Conservation (phyloP, 2,329 filamentous ascomycete genomes). For the Nigrospora osmanthi region DNA sequence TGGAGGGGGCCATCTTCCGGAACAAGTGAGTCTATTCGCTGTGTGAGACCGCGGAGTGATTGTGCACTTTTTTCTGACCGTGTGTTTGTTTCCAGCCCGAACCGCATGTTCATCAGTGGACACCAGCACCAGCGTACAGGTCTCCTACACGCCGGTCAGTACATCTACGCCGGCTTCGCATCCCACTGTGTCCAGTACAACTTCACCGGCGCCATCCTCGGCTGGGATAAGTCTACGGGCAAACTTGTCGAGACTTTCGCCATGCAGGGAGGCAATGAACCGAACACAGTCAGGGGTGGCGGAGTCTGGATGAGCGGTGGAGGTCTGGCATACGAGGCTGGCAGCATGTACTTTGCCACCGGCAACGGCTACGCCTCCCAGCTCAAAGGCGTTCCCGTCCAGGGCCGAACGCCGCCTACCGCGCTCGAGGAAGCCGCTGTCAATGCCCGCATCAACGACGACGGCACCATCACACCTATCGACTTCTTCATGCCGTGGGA, state of each 20-base stretch:
- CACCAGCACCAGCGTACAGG: conserved; percentile 39
- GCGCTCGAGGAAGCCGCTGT: conserved; percentile 40
- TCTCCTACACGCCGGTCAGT: conserved; percentile 35
- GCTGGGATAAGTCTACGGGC: conserved; percentile 37
- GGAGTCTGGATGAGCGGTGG: conserved; percentile 43
- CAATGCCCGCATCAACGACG: conserved; percentile 34
- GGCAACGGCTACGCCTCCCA: conserved; percentile 42
- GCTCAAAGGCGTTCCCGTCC: conserved; percentile 31
- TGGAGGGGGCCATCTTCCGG: conserved; percentile 33
- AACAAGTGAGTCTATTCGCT: conserved; percentile 24
- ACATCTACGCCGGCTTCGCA: conserved; percentile 39
- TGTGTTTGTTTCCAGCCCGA: conserved; percentile 10
- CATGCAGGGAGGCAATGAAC: conserved; percentile 32
- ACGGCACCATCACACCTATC: conserved; percentile 32
- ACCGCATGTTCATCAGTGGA: conserved; percentile 35
- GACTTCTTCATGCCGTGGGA: conserved; percentile 45
- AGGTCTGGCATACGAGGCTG: conserved; percentile 34
- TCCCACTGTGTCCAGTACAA: conserved; percentile 45
- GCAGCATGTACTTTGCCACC: conserved; percentile 37
- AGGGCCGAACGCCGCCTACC: conserved; percentile 34
- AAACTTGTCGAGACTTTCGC: conserved; percentile 32
- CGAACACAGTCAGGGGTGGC: conserved; percentile 27
- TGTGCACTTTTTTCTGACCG: no score
- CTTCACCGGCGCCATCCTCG: conserved; percentile 40
- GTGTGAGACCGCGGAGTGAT: no score